Base-by-base conservation (phyloP, 176 grass and related monocot species). In the Oryza glaberrima region DNA sequence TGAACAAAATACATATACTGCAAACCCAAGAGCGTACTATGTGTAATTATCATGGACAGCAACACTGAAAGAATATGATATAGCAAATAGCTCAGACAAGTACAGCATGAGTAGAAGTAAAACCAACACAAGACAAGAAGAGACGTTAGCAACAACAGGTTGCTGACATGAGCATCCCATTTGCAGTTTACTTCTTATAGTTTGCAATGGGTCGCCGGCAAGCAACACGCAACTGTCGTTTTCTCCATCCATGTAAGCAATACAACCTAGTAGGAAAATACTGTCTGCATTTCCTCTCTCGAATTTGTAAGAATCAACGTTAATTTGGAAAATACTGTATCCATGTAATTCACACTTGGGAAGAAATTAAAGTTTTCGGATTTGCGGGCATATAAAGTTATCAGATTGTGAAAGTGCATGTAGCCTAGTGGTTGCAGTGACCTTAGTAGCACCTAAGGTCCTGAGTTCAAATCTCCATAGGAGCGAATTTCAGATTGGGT, bases 61-160 rank as follows among this genome's bases (percentile, higher is more conserved):
- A 12, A 83, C 61, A 36, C 44, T 70, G 71, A 51, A 81, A 71
- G 12, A 75, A 34, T 51, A 72, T 14, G 60, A 77, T 36, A 67
- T n/a, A 79, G 8, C 63, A 82, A 74, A 7, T 83, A 41, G 79
- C 36, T 58, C 45, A 67, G 45, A 73, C 73, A 10, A 81, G 47
- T 72, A 54, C 45, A 60, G 83, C 14, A 28, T 68, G 79, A 90
- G 84, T 83, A 82, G 74, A 90, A 83, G 79, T 74, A 22, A 90
- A 67, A 79, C 0, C 47, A 83, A 79, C 40, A 68, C 22, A 81
- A 71, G 52, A 82, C 6, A 25, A 76, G 49, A 82, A 43, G 35
- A 65, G 43, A 84, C 48, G 69, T 80, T 74, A 86, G 74, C 38
- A 47, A 45, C 83, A 68, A 69, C 74, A 46, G 41, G 34, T 61